Base-by-base conservation (phyloP, 1,284 basidiomycete species). In the Cutaneotrichosporon mucoides region DNA sequence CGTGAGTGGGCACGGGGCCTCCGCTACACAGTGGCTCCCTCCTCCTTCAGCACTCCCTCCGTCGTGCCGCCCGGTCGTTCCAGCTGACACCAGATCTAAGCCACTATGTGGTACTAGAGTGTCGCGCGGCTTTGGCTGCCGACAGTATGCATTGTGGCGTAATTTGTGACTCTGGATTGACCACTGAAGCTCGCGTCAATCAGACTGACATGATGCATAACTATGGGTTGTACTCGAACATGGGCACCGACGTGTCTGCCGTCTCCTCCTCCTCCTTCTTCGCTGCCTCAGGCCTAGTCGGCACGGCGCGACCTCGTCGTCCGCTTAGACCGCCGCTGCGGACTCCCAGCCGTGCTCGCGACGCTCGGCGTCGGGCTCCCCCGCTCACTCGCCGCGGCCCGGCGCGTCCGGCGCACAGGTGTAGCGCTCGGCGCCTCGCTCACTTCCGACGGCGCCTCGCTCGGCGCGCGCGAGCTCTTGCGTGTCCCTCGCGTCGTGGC, bases 1-100 rank as follows among this genome's bases (percentile, higher is more conserved):
- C 82, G 86, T 89, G 76, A 71, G 84, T 77, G 7, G 45, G 10
- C 24, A 9, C n/a, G 43, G 9, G n/a, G 43, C 43, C n/a, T 24
- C 24, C 24, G 24, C 24, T 24, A 24, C 24, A 24, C 24, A 24
- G 24, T 24, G 24, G 24, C 24, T 24, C 24, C 24, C 24, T 24
- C 24, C 24, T 24, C 24, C 24, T 24, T 24, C 24, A 24, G 43
- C 24, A n/a, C 13, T n/a, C 43, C 15, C 6, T 6, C 5, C 40
- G 40, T 12, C 40, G n/a, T 41, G 11, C 6, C n/a, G 43, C n/a
- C n/a, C n/a, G 13, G n/a, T 13, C 11, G 5, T 13, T 4, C 35
- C 37, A 6, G 24, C 49, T 51, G 49, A 40, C 49, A 41, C 3
- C 24, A 51, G 49, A 51, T 51, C 41, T 51, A 51, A 51, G 49